Conservation (phyloP, 179 eudicot species). For the Actinidia arguta region DNA sequence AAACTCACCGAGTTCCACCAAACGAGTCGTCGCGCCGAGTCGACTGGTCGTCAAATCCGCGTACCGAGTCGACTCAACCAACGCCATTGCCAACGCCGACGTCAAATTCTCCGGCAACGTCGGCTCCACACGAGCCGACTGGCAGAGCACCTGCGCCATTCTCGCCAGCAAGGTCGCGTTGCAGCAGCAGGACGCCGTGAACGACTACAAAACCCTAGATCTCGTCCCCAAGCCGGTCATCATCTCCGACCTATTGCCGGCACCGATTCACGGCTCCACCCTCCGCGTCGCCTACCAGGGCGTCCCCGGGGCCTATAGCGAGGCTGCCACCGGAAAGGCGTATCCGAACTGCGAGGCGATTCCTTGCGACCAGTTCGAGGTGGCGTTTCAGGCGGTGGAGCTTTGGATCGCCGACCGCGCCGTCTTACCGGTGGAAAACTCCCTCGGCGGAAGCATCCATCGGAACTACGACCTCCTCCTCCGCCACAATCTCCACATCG, state of each 20-base stretch:
- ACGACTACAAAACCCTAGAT: slow-evolving; percentile 58
- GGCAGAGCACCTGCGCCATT: slow-evolving; percentile 80
- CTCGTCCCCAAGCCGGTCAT: slow-evolving; percentile 70
- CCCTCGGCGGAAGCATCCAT: slow-evolving; percentile 87
- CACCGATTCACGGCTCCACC: slow-evolving; percentile 77
- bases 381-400: slow-evolving; percentile 88
- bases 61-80: slow-evolving; percentile 27
- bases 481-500: slow-evolving; percentile 89
- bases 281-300: slow-evolving; percentile 95
- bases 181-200: slow-evolving; percentile 58
- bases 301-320: slow-evolving; percentile 95
- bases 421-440: slow-evolving; percentile 82
- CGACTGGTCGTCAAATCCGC: slow-evolving; percentile 38
- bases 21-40: slow-evolving; percentile 26
- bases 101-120: slow-evolving; percentile 29
- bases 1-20: slow-evolving; percentile 7
- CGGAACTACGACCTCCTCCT: slow-evolving; percentile 87
- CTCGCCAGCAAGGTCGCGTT: slow-evolving; percentile 67
- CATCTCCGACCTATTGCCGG: slow-evolving; percentile 63
- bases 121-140: slow-evolving; percentile 56
- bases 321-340: slow-evolving; percentile 88
- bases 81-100: slow-evolving; percentile 22
- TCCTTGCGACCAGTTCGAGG: slow-evolving; percentile 90
- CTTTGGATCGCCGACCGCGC: slow-evolving; percentile 91
- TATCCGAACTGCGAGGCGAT: slow-evolving; percentile 83